phyloP scores from a whole-genome alignment of 2,329 filamentous ascomycete species.

The Pseudogymnoascus sp. region DNA sequence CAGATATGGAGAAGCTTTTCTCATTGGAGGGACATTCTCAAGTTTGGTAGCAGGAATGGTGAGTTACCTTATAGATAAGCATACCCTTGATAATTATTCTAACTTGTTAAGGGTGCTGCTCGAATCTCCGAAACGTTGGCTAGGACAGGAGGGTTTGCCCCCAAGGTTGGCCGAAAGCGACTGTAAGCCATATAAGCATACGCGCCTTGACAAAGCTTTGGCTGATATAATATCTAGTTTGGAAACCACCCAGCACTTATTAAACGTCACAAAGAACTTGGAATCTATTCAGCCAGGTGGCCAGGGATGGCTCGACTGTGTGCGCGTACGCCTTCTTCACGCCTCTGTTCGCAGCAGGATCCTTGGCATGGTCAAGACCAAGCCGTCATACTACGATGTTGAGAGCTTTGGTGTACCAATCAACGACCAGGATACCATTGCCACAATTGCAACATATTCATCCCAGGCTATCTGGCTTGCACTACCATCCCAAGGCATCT shows the following conservation, averaged over 20 bases:
- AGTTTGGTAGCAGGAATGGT: conserved; percentile 7
- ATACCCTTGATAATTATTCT: background rate
- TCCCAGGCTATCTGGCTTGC: conserved; percentile 59
- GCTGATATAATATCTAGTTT: conserved; percentile 27
- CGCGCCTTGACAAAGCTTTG: conserved; percentile 7
- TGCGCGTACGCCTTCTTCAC: conserved; percentile 63
- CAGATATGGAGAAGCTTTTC: conserved; percentile 60
- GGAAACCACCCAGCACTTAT: conserved; percentile 68
- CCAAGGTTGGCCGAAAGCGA: conserved; percentile 57
- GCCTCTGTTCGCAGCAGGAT: conserved; percentile 60
- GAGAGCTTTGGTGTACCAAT: conserved; percentile 57
- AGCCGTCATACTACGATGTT: conserved; percentile 55
- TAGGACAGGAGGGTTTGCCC: conserved; percentile 66
- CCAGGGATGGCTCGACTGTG: conserved; percentile 54
- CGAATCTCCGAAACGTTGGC: conserved; percentile 67
- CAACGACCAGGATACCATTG: conserved; percentile 68
- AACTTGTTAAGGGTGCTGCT: conserved; percentile 57
- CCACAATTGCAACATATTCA: conserved; percentile 64
- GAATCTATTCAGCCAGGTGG: conserved; percentile 61
- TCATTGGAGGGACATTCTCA: conserved; percentile 37
- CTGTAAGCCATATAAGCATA: conserved; percentile 35
- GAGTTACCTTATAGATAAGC: background rate
- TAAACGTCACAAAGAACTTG: conserved; percentile 60
- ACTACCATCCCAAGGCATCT: conserved; percentile 67
- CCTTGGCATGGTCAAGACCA: conserved; percentile 46